Percentiles rank a stretch among this genome's conserved stretches.
Conservation (phyloP, 1,284 basidiomycete species). For the Megacollybia platyphylla region DNA sequence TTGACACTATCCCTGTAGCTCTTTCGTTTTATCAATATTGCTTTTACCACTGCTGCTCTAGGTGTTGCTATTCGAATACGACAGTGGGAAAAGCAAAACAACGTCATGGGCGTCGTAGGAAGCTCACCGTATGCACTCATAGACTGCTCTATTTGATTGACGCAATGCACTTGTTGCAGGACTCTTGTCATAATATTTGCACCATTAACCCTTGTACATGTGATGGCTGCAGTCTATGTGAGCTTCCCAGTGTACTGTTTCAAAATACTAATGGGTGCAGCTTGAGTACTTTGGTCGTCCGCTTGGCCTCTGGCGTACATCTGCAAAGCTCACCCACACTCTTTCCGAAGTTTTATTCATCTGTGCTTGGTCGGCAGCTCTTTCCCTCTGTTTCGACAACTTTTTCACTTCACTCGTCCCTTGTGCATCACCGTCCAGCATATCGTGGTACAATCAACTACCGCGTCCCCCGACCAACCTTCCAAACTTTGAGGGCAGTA, state of each 20-base stretch:
- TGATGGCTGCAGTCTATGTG: conserved; percentile 75
- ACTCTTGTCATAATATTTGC: conserved; percentile 81
- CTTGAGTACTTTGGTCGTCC: conserved; percentile 84
- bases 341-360: conserved; percentile 80
- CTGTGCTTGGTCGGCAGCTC: conserved; percentile 83
- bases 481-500: conserved; percentile 30
- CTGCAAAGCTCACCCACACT: conserved; percentile 69
- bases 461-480: conserved; percentile 30
- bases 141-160: conserved; percentile 2
- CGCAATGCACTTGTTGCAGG: conserved; percentile 24
- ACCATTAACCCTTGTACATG: conserved; percentile 75
- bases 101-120: conserved; percentile 61
- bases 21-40: conserved; percentile 76
- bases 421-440: conserved; percentile 47
- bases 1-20: conserved; percentile 36
- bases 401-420: conserved; percentile 80
- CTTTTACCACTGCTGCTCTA: conserved; percentile 70
- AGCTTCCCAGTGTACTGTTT: conserved; percentile 14
- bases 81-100: conserved; percentile 33
- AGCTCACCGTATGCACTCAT: conserved; percentile 56
- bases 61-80: conserved; percentile 73
- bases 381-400: conserved; percentile 83
- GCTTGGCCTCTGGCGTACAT: conserved; percentile 81
- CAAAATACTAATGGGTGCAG: conserved; percentile 21
- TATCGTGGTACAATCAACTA: conserved; percentile 60